Evolutionary conservation across 2,329 filamentous ascomycete genomes (phyloP).

Genomic region (Colletotrichum melonis): DNA sequence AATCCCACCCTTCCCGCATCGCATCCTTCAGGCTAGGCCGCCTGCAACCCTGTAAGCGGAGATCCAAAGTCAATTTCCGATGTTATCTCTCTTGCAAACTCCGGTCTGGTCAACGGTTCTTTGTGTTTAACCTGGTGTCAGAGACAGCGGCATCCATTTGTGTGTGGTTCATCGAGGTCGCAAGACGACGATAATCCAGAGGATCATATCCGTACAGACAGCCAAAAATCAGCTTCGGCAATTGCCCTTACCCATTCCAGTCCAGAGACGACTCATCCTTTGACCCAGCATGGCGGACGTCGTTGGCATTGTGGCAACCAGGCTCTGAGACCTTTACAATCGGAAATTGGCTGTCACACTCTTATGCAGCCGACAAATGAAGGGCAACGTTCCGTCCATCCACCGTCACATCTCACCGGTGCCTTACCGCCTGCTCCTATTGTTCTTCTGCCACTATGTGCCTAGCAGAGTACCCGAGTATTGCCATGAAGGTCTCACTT

Average conservation of each 20-base stretch:
- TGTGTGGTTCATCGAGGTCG: neutral
- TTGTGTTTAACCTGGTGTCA: neutral
- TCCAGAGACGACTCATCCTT: neutral
- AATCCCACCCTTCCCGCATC: neutral
- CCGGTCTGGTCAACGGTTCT: neutral
- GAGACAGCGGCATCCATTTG: neutral
- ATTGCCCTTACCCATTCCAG: neutral
- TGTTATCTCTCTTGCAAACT: neutral
- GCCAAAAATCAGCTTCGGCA: neutral
- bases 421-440: neutral
- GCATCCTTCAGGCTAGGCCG: neutral
- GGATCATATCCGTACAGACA: too few species aligned
- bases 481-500: neutral
- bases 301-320: neutral
- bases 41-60: conserved; percentile 2
- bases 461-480: neutral
- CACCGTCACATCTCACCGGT: neutral
- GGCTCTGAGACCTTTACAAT: neutral
- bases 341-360: conserved; percentile 23
- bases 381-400: neutral
- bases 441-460: neutral
- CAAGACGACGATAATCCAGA: neutral
- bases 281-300: neutral
- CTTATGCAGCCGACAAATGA: neutral
- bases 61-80: neutral